These are phyloP conservation scores for Pseudonitzschia delicatissima DNA, from an alignment of 108 stramenopile species.

Conservation along the genomic window DNA sequence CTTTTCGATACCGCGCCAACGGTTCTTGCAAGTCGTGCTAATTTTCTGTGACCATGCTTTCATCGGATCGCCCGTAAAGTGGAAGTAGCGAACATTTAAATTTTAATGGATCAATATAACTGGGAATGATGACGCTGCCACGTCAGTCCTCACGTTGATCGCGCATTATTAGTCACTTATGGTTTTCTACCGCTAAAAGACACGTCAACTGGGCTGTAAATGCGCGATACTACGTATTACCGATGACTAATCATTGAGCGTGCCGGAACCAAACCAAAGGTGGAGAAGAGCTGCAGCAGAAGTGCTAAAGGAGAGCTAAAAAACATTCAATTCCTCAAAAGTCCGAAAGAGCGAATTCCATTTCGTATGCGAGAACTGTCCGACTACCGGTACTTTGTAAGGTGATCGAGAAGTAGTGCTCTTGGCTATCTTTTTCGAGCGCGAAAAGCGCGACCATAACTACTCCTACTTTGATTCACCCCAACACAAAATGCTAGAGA, in stretches of 20 bases:
- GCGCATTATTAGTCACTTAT: not conserved
- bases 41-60: not conserved
- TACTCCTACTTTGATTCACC: too few relatives aligned
- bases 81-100: not conserved
- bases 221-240: too few relatives aligned
- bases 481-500: too few relatives aligned
- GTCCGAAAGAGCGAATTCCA: too few relatives aligned
- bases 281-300: too few relatives aligned
- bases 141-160: not conserved
- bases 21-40: not conserved
- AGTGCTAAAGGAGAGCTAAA: too few relatives aligned
- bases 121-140: not conserved
- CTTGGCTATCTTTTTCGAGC: too few relatives aligned
- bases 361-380: too few relatives aligned
- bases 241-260: not conserved
- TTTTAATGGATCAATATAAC: not conserved
- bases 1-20: not conserved
- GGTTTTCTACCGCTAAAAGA: not conserved
- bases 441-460: too few relatives aligned
- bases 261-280: slow-evolving; percentile 8
- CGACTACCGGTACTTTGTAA: too few relatives aligned
- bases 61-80: not conserved
- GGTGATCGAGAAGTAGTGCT: too few relatives aligned
- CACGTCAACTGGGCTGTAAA: not conserved
- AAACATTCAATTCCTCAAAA: too few relatives aligned